phyloP scores from a whole-genome alignment of 371 early-diverging fungal species.

The Mortierella sp. region DNA sequence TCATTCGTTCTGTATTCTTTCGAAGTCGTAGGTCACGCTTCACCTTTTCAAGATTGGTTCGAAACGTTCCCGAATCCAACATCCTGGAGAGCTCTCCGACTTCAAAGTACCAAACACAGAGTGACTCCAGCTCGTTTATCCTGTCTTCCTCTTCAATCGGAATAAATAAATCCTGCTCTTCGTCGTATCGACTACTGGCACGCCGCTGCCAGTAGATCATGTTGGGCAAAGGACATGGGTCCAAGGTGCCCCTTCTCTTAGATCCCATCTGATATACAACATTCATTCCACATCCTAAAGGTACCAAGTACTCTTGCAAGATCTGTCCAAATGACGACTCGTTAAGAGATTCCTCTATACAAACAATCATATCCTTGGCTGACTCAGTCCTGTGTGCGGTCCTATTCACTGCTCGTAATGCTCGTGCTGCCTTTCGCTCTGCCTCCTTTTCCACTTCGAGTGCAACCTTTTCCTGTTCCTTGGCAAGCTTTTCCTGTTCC shows the following conservation, averaged over 20 bases:
- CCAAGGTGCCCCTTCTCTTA: not conserved
- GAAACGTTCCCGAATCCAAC: constrained; percentile 10
- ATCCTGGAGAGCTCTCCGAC: constrained; percentile 14
- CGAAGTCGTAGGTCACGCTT: constrained; percentile 26
- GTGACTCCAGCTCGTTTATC: constrained; percentile 19
- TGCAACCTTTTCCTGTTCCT: constrained; percentile 5
- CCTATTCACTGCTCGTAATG: constrained; percentile 26
- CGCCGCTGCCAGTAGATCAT: constrained; percentile 37
- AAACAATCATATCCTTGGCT: constrained; percentile 39
- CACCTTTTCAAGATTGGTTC: constrained; percentile 5
- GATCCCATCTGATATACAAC: not conserved
- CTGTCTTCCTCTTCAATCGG: constrained; percentile 6
- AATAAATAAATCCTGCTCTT: constrained; percentile 22
- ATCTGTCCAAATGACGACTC: constrained; percentile 25
- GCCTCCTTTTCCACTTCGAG: constrained; percentile 24
- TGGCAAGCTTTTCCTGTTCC: too few species aligned
- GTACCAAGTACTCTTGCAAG: constrained; percentile 17
- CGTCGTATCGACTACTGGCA: constrained; percentile 21
- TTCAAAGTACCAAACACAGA: constrained; percentile 23
- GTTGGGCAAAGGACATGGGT: constrained; percentile 14
- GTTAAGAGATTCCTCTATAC: constrained; percentile 34
- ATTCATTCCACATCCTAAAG: constrained; percentile 20
- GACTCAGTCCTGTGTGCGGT: constrained; percentile 20
- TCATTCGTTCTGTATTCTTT: constrained; percentile 22
- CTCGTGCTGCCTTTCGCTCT: constrained; percentile 21